Percentiles rank a stretch among this genome's conserved stretches.
Conservation (phyloP, 2,329 filamentous ascomycete genomes). For the Aspergillus flavus region DNA sequence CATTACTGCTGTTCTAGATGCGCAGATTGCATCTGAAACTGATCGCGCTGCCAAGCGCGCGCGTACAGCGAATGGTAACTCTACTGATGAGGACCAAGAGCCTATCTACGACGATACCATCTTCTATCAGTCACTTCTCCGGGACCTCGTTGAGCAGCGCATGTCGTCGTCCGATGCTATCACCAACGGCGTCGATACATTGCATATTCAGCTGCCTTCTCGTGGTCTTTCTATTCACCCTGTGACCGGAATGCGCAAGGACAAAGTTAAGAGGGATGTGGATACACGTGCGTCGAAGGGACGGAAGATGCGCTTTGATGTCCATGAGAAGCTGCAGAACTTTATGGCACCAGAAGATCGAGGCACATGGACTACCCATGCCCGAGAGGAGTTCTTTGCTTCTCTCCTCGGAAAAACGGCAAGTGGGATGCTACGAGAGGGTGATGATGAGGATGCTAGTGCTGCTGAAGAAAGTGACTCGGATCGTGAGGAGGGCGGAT, state of each 20-base stretch:
- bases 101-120: slow-evolving; percentile 88
- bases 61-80: slow-evolving; percentile 22
- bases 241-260: slow-evolving; percentile 48
- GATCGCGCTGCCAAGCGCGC: slow-evolving; percentile 37
- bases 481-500: slow-evolving; percentile 36
- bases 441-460: slow-evolving; percentile 52
- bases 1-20: slow-evolving; percentile 48
- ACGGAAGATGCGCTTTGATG: slow-evolving; percentile 87
- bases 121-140: slow-evolving; percentile 91
- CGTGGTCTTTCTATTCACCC: slow-evolving; percentile 38
- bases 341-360: slow-evolving; percentile 94
- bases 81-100: slow-evolving; percentile 39
- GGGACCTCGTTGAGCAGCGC: slow-evolving; percentile 89
- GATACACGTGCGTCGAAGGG: slow-evolving; percentile 96
- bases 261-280: slow-evolving; percentile 77
- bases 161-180: slow-evolving; percentile 61
- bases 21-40: slow-evolving; percentile 46
- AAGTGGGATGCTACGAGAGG: slow-evolving; percentile 66
- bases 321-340: slow-evolving; percentile 96
- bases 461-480: slow-evolving; percentile 30
- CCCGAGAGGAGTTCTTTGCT: slow-evolving; percentile 75
- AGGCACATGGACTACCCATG: slow-evolving; percentile 75
- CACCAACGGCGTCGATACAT: slow-evolving; percentile 50
- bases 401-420: slow-evolving; percentile 68
- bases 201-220: slow-evolving; percentile 40